Conservation (phyloP, 2,329 filamentous ascomycete species). For the Leptosphaerulina australis region DNA sequence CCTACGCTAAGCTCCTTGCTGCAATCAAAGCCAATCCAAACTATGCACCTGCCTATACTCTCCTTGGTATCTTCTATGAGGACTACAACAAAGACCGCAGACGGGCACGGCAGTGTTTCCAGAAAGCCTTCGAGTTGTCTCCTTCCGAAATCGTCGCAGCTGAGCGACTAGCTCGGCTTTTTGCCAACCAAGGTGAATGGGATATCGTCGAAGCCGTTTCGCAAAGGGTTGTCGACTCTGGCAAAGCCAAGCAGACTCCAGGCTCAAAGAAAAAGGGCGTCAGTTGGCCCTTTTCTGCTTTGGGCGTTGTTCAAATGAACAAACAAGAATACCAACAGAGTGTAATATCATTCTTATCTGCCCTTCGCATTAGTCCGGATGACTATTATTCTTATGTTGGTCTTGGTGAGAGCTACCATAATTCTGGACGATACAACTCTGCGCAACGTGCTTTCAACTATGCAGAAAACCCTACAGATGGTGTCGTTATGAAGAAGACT, state of each 20-base stretch:
- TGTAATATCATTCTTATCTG: constrained; percentile 89
- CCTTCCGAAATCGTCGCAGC: constrained; percentile 84
- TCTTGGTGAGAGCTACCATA: constrained; percentile 95
- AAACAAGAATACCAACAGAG: constrained; percentile 88
- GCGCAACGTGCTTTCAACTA: constrained; percentile 89
- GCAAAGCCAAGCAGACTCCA: constrained; percentile 85
- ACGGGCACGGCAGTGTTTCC: constrained; percentile 88
- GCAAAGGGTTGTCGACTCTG: constrained; percentile 90
- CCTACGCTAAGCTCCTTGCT: constrained; percentile 82
- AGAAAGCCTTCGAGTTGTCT: constrained; percentile 94
- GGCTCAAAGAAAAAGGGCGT: constrained; percentile 92
- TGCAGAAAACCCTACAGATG: constrained; percentile 75
- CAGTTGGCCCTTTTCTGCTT: constrained; percentile 93
- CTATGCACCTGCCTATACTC: constrained; percentile 89
- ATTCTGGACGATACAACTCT: constrained; percentile 90
- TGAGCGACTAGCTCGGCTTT: constrained; percentile 81
- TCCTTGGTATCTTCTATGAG: constrained; percentile 85
- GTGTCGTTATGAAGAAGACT: constrained; percentile 58
- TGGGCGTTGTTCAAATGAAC: constrained; percentile 93
- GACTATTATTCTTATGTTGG: constrained; percentile 98
- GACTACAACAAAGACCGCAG: constrained; percentile 89
- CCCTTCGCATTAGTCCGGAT: constrained; percentile 78
- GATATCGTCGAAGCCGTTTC: constrained; percentile 93
- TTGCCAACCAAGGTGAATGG: constrained; percentile 92
- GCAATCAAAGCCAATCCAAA: constrained; percentile 86